Evolutionary conservation across 352 stramenopile genomes (phyloP).

Genomic region (Globisporangium takayamanum): DNA sequence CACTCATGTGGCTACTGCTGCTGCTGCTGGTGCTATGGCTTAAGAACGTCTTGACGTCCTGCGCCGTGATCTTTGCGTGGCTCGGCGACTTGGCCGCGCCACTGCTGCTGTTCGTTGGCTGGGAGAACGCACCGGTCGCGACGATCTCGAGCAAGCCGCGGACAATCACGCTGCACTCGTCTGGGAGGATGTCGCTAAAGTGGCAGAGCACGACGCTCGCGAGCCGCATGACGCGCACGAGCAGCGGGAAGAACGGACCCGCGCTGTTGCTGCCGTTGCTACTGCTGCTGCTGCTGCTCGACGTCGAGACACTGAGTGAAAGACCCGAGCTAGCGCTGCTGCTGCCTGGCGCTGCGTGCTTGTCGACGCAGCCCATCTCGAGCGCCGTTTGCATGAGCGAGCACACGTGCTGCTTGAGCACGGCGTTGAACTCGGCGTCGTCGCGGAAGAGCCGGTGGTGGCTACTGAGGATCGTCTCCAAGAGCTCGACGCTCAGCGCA

Average conservation of each 20-base stretch:
- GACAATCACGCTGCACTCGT: slow-evolving; percentile 63
- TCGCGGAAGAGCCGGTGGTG: slow-evolving; percentile 60
- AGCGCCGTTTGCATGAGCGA: slow-evolving; percentile 65
- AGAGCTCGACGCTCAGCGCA: slow-evolving; percentile 67
- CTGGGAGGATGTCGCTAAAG: slow-evolving; percentile 59
- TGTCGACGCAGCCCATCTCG: slow-evolving; percentile 57
- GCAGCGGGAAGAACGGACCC: slow-evolving; percentile 64
- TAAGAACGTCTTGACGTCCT: slow-evolving; percentile 69
- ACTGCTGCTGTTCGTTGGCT: slow-evolving; percentile 18
- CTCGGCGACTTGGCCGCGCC: slow-evolving; percentile 35
- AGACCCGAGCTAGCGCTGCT: slow-evolving; percentile 23
- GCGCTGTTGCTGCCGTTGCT: slow-evolving; percentile 25
- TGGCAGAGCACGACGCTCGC: slow-evolving; percentile 68
- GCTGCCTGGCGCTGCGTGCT: slow-evolving; percentile 14
- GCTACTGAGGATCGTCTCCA: slow-evolving; percentile 67
- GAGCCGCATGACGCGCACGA: slow-evolving; percentile 80
- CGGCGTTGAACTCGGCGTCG: slow-evolving; percentile 65
- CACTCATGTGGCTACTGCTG: slow-evolving; percentile 19
- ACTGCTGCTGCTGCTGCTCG: slow-evolving; percentile 28
- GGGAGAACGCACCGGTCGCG: slow-evolving; percentile 65
- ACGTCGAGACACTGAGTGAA: slow-evolving; percentile 10
- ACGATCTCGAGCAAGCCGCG: slow-evolving; percentile 69
- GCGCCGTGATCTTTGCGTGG: slow-evolving; percentile 39
- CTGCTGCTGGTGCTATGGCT: slow-evolving; percentile 20
- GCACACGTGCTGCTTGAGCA: slow-evolving; percentile 80